Evolutionary conservation across 805 yeast species (phyloP), one percentile per base, ranked within the genome.

Genomic region (Kodamaea jinghongensis): DNA sequence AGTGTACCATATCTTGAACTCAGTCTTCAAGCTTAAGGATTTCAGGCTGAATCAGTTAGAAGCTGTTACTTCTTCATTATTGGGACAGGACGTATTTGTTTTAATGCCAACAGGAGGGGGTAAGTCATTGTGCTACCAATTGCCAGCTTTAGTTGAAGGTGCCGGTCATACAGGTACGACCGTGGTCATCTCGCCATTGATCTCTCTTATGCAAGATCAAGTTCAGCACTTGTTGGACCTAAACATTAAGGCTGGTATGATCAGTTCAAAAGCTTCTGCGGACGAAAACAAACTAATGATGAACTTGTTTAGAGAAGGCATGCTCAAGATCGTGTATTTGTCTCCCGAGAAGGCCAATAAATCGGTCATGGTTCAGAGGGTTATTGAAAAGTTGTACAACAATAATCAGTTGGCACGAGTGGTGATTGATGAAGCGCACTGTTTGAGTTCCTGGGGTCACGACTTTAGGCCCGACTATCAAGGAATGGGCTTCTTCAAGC

Each of bases 71-170:
- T 82, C 95, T 1, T 82, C 86, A 22, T 54, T 82, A 22, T 58
- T 75, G 4, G 96, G 96, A 1, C 73, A 75, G 31, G 99, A 93
- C 59, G 96, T 86, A 0, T 88, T 93, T 64, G 97, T 93, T 2
- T 69, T 93, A 51, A 91, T 93, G 96, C 99, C 99, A 0, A 93
- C 99, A 0, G 99, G 99, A 28, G 99, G 99, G 36, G 99, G 99
- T 36, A 93, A 93, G 57, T 90, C 98, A 0, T 64, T 93, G 22
- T 93, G 99, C 58, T 93, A 90, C 61, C 99, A 93, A 61, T 70
- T 93, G 27, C 98, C 99, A 0, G 96, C 99, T 0, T 68, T 93
- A 31, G 80, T 91, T 1, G 70, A 72, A 30, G 70, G 82, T 2
- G 96, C 96, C 1, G 70, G 59, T 15, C 86, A 96, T 0, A 65